Evolutionary conservation across 805 yeast species (phyloP), one percentile per base, ranked within the genome.

Genomic region (Wickerhamomyces bisporus): DNA sequence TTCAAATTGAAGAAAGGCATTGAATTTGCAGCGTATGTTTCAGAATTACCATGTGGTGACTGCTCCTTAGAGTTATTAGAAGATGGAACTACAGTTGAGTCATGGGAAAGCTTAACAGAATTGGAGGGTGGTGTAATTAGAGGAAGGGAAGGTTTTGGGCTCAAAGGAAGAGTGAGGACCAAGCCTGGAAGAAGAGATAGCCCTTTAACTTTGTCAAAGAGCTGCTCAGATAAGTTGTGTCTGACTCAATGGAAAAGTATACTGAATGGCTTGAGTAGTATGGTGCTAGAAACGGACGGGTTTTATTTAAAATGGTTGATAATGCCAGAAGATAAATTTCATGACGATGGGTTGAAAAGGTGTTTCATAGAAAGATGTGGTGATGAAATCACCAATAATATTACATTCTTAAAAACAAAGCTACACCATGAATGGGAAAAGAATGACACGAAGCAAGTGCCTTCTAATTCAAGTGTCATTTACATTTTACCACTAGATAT

Each of bases 171-270:
- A 8, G 88, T 91, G 1, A 67, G 98, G 44, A 89, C 98, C 0
- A 91, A 93, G 53, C 98, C 98, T 0, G 98, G 98, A 2, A 60
- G 98, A 35, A 57, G 68, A 21, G 98, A 93, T 55, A 82, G 96
- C 3, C 71, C 73, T 2, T 45, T 77, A 4, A 74, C 95, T 0
- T 58, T 73, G 34, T 84, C 94, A 23, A 91, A 88, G 57, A 86
- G 96, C 1, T 91, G 98, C 56, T 78, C 94, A 1, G 98, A 91
- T 57, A 91, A 91, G 52, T 57, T 91, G 19, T 70, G 85, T 30
- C 36, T 81, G 34, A 70, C 71, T 41, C 96, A 86, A 55, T 60
- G 64, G 26, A 64, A 66, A 0, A 82, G 87, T 0, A 34, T 81
- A 3, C 55, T 74, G 30, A 80, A 72, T 47, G 52, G 74, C 4